Percentiles rank a stretch among this genome's conserved stretches.
phyloP scores from a whole-genome alignment of 169 alveolate genomes.

The Eimeria praecox region DNA sequence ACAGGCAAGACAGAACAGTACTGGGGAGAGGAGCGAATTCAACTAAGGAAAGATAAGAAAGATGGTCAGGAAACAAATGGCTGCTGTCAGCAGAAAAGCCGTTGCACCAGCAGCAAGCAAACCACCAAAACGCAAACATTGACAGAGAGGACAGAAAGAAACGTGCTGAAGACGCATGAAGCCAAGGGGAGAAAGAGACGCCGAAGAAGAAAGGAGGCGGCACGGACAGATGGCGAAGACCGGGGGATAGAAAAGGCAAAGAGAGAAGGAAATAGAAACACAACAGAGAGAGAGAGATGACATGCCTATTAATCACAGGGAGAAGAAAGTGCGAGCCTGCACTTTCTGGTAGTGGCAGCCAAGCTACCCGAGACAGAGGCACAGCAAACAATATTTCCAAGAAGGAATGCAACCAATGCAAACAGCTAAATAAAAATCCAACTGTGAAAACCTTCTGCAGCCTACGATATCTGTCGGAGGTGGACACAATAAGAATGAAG shows the following conservation, averaged over 20 bases:
- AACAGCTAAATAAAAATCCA: background rate
- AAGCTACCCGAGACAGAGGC: conserved; percentile 1
- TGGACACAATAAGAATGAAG: conserved; percentile 28
- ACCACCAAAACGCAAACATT: background rate
- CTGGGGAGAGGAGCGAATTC: background rate
- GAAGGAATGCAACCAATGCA: background rate
- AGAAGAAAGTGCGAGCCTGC: background rate
- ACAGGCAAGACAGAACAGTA: background rate
- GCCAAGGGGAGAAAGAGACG: background rate
- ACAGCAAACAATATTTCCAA: background rate
- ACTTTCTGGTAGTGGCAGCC: background rate
- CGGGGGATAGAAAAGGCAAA: background rate
- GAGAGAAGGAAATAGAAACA: background rate
- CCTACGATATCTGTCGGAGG: conserved; percentile 28
- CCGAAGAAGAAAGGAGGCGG: background rate
- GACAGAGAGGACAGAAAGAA: background rate
- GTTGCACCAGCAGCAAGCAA: background rate
- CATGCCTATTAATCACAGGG: background rate
- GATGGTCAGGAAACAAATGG: background rate
- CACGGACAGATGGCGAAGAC: background rate
- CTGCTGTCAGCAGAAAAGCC: background rate
- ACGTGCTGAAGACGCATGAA: background rate
- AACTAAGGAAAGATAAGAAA: background rate
- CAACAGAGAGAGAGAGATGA: background rate
- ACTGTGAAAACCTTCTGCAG: background rate